These are phyloP conservation scores for Liquidambar formosana DNA, from an alignment of 164 flowering plant genomes.

Conservation along the genomic window DNA sequence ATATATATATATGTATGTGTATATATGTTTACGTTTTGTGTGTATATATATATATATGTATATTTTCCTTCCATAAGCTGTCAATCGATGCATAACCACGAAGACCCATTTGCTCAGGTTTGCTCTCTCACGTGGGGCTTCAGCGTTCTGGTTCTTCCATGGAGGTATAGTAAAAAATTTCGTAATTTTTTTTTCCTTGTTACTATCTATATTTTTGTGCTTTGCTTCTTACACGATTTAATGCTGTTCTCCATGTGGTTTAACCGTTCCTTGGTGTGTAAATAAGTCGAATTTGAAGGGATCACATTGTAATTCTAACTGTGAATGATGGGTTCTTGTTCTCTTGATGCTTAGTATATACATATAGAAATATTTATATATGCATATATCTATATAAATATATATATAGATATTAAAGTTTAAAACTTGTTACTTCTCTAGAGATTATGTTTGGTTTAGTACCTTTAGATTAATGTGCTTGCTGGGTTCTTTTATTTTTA, in stretches of 20 bases:
- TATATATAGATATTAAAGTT: background rate
- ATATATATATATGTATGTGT: background rate
- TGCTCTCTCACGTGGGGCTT: conserved; percentile 17
- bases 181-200: background rate
- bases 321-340: conserved; percentile 2
- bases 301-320: conserved; percentile 27
- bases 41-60: conserved; percentile 6
- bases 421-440: background rate
- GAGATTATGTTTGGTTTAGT: background rate
- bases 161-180: conserved; percentile 19
- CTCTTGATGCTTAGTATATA: background rate
- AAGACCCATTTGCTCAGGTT: conserved; percentile 24
- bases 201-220: background rate
- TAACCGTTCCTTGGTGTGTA: conserved; percentile 7
- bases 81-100: conserved; percentile 27
- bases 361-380: background rate
- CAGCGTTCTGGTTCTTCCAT: conserved; percentile 4
- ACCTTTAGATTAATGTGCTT: conserved; percentile 17
- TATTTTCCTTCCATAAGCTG: conserved; percentile 18
- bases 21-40: conserved; percentile 19
- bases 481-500: conserved; percentile 1
- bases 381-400: no score
- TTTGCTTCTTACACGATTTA: conserved; percentile 5
- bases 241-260: conserved; percentile 4
- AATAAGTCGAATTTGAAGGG: conserved; percentile 20